phyloP scores from a whole-genome alignment of 2,329 filamentous ascomycete genomes.

The Alternaria ventricosa region DNA sequence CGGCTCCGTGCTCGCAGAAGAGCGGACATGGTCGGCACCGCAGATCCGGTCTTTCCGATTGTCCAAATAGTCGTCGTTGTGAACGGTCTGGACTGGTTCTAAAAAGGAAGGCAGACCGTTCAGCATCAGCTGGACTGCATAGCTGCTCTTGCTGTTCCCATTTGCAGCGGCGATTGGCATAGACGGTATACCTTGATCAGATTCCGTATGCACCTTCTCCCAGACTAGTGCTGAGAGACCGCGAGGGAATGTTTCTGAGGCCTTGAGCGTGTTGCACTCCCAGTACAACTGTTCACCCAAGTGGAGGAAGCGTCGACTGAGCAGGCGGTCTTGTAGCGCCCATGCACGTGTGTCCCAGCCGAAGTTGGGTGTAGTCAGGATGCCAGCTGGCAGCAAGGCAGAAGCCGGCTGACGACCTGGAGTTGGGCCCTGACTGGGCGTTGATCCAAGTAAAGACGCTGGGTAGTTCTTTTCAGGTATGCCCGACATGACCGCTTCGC shows the following conservation, averaged over 20 bases:
- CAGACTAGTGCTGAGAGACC: constrained; percentile 44
- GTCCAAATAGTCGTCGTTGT: not conserved
- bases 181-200: not conserved
- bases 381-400: constrained; percentile 16
- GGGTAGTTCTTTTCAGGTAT: not conserved
- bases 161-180: not conserved
- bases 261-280: constrained; percentile 48
- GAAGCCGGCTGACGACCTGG: constrained; percentile 14
- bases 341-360: constrained; percentile 47
- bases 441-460: not conserved
- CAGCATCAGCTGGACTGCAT: not conserved
- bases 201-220: constrained; percentile 44
- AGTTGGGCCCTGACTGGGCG: no score
- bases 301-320: constrained; percentile 43
- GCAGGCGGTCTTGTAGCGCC: constrained; percentile 46
- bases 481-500: not conserved
- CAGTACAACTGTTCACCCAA: constrained; percentile 47
- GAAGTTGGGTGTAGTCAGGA: constrained; percentile 30
- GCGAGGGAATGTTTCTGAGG: constrained; percentile 44
- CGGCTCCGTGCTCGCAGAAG: not conserved
- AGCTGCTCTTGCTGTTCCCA: not conserved
- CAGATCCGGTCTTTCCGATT: not conserved
- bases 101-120: no score
- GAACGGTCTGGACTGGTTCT: no score
- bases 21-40: not conserved